Evolutionary conservation across 2,329 filamentous ascomycete genomes (phyloP), one percentile per base, ranked within the genome.

Genomic region (Fusarium kyushuense): DNA sequence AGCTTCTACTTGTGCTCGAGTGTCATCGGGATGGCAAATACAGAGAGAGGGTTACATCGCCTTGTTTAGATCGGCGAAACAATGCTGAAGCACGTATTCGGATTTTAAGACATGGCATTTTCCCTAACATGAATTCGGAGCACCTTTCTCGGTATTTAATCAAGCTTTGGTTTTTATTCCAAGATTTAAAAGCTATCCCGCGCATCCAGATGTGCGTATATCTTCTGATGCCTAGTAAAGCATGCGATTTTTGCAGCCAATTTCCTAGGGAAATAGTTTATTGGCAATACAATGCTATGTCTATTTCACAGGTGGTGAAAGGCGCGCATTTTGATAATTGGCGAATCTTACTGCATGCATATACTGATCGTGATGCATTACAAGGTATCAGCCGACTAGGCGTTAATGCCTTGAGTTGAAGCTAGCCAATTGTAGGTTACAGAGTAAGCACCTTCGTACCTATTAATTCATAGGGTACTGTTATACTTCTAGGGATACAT

Each of bases 71-170:
- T 12, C 30, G 17, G 32, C 21, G 11, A 48, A 14, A 35, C 45
- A 21, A 17, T 48, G 30, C 45, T 48, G 16, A 27, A 40, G 47
- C 47, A n/a, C 27, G 47, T 51, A 38, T 51, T 51, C 23, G 33
- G 23, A 21, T 40, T 51, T 16, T 23, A 38, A 16, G 13, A 51
- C 47, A 51, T 21, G 46, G 33, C 47, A 30, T 51, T 40, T 40
- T 12, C 32, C 23, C 13, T 16, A 6, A 29, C 17, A 49, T 51
- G 21, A 38, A 27, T 1, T 16, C 47, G 17, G n/a, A 51, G n/a
- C 33, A 21, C 4, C 16, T 27, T 10, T 19, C 25, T 29, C n/a
- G 17, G 5, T 9, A 51, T 23, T 33, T 16, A 7, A 25, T n/a
- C 19, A 25, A 38, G 13, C 11, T 45, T 19, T 30, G n/a, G 13